Evolutionary conservation across 2,329 filamentous ascomycete genomes (phyloP), one percentile per base, ranked within the genome.

Genomic region (Neoarthrinium moseri): DNA sequence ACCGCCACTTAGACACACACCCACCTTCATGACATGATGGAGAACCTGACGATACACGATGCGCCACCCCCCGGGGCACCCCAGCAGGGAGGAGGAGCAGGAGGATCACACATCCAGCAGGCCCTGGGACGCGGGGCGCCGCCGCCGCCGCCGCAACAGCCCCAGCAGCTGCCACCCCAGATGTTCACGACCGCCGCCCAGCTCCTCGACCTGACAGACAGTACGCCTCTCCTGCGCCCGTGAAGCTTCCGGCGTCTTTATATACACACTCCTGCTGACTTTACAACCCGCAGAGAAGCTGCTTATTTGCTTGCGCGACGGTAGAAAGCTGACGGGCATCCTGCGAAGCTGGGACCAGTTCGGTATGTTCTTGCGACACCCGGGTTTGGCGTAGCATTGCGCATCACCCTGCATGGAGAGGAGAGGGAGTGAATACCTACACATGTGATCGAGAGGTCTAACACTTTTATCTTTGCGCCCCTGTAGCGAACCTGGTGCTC

Each of bases 141-240:
- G 46, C 58, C 59, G 43, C 72, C 69, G 23, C 58, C 59, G 43
- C 72, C 69, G 23, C 78, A 81, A 40, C 67, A 72, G 45, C 72
- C 74, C 38, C 69, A 76, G 52, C 87, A 89, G 68, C 74, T 92
- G 30, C 89, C 89, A 12, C 91, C 91, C 49, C 92, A 99, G 74
- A 96, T 97, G 87, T 99, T 99, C 72, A 95, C 94, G 15, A 99
- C 94, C 24, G 94, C 94, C 24, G 91, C 94, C 45, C 94, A 97
- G 74, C 76, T 99, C 48, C 75, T 99, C 48, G 94, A 99, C 66
- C 78, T 99, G 61, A 97, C 94, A 59, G 94, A 99, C 73, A 99
- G 92, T 97, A 83, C 75, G 88, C 61, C 46, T 34, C 46, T 37
- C 36, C 32, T 17, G 7, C 32, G 13, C 17, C 41, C 17, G n/a